Conservation (phyloP, 2,329 filamentous ascomycete species). For the Metarhizium brunneum region DNA sequence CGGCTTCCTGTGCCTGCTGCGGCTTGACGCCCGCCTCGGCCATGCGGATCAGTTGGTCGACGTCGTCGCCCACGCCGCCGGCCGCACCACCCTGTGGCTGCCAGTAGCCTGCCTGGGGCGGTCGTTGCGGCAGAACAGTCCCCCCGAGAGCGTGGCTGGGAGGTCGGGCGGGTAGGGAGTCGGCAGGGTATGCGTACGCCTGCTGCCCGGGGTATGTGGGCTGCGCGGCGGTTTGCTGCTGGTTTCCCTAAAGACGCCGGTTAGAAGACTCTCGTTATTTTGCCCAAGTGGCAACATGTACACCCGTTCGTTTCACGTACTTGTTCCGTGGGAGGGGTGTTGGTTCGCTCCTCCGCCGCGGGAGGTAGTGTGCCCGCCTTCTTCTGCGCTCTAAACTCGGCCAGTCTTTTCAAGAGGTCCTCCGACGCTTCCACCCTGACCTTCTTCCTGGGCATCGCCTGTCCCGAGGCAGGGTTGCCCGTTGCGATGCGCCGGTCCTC, state of each 20-base stretch:
- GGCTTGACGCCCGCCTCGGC: slow-evolving; percentile 52
- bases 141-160: slow-evolving; percentile 28
- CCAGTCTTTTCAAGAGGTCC: slow-evolving; percentile 72
- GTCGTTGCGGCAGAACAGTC: slow-evolving; percentile 35
- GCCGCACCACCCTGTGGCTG: slow-evolving; percentile 8
- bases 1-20: slow-evolving; percentile 28
- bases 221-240: slow-evolving; percentile 13
- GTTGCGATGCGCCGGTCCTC: slow-evolving; percentile 73
- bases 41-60: slow-evolving; percentile 56
- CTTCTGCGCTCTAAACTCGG: slow-evolving; percentile 63
- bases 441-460: slow-evolving; percentile 54
- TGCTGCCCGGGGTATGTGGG: slow-evolving; percentile 14
- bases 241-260: slow-evolving; percentile 6
- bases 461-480: slow-evolving; percentile 70
- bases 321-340: slow-evolving; percentile 19
- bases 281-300: too few species aligned
- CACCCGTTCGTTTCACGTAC: neutral
- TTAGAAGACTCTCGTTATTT: too few species aligned
- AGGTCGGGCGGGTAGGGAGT: slow-evolving; percentile 36
- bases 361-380: slow-evolving; percentile 1
- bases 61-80: slow-evolving; percentile 42
- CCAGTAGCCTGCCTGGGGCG: slow-evolving; percentile 22
- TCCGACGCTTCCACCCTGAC: slow-evolving; percentile 64
- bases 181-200: slow-evolving; percentile 26
- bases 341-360: neutral